Conservation (phyloP, 2,329 filamentous ascomycete species). For the Cercospora beticola region DNA sequence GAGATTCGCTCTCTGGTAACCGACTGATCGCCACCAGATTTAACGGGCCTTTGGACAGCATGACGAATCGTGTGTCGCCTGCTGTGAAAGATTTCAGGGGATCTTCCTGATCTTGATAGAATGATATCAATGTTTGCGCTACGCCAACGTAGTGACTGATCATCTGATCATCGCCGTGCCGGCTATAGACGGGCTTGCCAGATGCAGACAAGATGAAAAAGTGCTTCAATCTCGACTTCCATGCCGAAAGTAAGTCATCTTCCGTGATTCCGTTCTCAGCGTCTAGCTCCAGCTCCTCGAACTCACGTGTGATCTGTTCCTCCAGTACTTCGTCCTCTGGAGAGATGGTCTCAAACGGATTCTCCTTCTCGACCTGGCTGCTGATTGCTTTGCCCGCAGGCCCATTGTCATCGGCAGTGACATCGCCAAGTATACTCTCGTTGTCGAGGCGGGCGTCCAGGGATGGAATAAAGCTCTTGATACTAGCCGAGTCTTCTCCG, state of each 20-base stretch:
- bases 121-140: conserved; percentile 95
- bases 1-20: conserved; percentile 85
- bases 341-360: conserved; percentile 60
- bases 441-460: conserved; percentile 67
- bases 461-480: conserved; percentile 66
- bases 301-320: conserved; percentile 71
- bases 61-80: conserved; percentile 80
- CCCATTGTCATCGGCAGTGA: conserved; percentile 62
- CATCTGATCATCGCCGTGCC: conserved; percentile 84
- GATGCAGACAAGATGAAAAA: conserved; percentile 95
- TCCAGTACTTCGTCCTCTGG: conserved; percentile 52
- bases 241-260: conserved; percentile 62
- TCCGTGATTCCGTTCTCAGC: conserved; percentile 56
- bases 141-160: conserved; percentile 94
- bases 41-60: conserved; percentile 79
- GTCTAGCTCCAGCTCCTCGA: conserved; percentile 68
- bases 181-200: conserved; percentile 94
- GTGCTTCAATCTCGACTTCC: conserved; percentile 94
- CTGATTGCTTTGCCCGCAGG: conserved; percentile 68
- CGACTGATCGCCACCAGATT: conserved; percentile 93
- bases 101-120: conserved; percentile 80
- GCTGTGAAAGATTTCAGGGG: conserved; percentile 80
- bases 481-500: conserved; percentile 63
- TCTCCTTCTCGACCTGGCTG: conserved; percentile 58
- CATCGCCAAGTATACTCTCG: conserved; percentile 77